Evolutionary conservation across 768 basidiomycete species (phyloP), one percentile per base, ranked within the genome.

Genomic region (Ramaria rubella): DNA sequence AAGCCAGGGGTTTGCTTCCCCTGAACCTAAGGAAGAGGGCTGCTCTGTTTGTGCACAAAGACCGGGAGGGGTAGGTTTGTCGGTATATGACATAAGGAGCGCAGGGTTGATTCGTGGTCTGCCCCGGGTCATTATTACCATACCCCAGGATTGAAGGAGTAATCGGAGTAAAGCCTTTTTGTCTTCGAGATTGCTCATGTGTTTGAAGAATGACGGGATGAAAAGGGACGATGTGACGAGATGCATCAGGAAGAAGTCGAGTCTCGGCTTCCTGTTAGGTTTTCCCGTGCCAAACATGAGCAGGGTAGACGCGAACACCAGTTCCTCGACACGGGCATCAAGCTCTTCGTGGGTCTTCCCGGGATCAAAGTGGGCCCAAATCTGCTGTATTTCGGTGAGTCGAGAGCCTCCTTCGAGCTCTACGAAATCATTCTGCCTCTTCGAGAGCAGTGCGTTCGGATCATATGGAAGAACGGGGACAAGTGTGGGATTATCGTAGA

Each of bases 241-340:
- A 61, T 83, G 82, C 80, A 81, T 79, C 51, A 83, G 67, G 75
- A 81, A 80, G 69, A 83, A 74, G 57, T 74, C 81, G 27, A 83
- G 63, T 4, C 81, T 70, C 6, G 78, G 77, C 60, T 76, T 73
- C 38, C 75, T 69, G 2, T 75, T 78, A 24, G 65, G 68, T 60
- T 73, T 75, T 23, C 80, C 72, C 0, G 77, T 75, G 0, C 73
- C 77, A 27, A 73, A 74, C 31, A 80, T 68, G 17, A 83, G 70
- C 6, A 82, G 69, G 2, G 78, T 75, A 17, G 72, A 68, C 5
- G 66, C 61, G 76, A 79, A 82, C 21, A 81, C 63, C 45, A 77
- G 58, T 62, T 84, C 82, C 58, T 83, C 77, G 17, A 75, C 61
- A 52, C 76, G 77, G 24, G 62, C 64, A 8, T 72, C 70, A 15